Percentiles rank a stretch among this genome's conserved stretches.
These are phyloP conservation scores for Omphalea diandra DNA, from an alignment of 441 rosid species.

Conservation along the genomic window DNA sequence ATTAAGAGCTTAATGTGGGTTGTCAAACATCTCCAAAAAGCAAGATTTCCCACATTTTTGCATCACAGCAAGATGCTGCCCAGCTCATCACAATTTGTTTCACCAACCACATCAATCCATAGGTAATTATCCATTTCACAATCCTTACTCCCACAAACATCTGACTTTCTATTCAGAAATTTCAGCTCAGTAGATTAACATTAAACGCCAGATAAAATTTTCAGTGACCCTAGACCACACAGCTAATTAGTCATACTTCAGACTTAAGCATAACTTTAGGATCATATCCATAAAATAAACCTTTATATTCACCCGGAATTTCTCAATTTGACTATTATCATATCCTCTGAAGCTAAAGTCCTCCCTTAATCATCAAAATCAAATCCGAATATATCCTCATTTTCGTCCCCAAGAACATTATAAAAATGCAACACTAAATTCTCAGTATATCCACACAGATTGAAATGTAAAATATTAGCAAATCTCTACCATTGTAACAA, in stretches of 20 bases:
- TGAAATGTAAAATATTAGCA: background rate
- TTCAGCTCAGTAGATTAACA: background rate
- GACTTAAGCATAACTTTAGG: background rate
- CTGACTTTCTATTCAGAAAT: too few species aligned
- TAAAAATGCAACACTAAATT: background rate
- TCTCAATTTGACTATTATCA: background rate
- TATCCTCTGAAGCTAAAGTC: background rate
- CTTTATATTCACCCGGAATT: background rate
- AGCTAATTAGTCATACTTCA: background rate
- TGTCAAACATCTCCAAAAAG: too few species aligned
- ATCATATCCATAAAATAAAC: slow-evolving; percentile 1
- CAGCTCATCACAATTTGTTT: background rate
- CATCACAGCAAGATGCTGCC: background rate
- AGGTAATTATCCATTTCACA: too few species aligned
- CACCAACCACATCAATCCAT: background rate
- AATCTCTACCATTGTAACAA: background rate
- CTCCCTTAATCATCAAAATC: background rate
- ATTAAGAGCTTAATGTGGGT: too few species aligned
- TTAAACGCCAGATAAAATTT: background rate
- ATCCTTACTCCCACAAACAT: too few species aligned
- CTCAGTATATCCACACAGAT: background rate
- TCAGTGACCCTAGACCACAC: background rate
- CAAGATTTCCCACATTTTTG: background rate
- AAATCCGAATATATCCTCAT: too few species aligned
- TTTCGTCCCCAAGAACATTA: background rate